Evolutionary conservation across 139 green algal species (phyloP).

Genomic region (Deuterostichococcus epilithicus): DNA sequence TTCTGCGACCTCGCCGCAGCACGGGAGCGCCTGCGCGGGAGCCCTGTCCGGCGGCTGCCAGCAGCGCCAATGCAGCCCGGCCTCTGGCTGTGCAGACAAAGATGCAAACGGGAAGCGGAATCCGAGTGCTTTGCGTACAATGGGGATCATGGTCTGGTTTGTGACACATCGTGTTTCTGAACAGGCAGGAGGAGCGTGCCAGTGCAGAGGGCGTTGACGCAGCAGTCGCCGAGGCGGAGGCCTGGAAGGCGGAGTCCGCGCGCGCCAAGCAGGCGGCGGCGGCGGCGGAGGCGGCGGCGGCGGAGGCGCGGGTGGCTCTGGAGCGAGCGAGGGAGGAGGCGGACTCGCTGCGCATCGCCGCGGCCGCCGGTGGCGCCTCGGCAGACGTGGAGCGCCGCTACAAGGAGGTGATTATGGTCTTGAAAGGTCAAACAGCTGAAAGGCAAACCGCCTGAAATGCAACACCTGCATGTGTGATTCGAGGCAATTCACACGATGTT

Average conservation of each 20-base stretch:
- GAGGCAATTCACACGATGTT: too few species aligned
- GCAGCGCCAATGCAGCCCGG: too few species aligned
- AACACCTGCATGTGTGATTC: too few species aligned
- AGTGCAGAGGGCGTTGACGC: background rate
- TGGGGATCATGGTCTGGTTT: too few species aligned
- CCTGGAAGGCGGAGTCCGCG: constrained; percentile 5
- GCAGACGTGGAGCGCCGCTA: constrained; percentile 45
- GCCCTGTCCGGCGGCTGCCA: too few species aligned
- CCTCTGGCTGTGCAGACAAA: background rate
- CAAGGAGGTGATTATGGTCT: constrained; percentile 24
- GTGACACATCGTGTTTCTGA: too few species aligned
- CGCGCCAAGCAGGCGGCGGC: constrained; percentile 10
- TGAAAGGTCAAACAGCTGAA: too few species aligned
- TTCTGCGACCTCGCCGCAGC: too few species aligned
- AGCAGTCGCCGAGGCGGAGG: background rate
- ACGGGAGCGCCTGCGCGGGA: too few species aligned
- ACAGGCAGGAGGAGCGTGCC: background rate
- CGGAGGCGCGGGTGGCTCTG: constrained; percentile 10
- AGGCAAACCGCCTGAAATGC: too few species aligned
- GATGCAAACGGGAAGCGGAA: too few species aligned
- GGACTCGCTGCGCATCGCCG: constrained; percentile 24
- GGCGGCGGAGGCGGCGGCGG: constrained; percentile 6
- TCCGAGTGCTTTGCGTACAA: too few species aligned
- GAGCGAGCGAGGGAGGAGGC: constrained; percentile 26
- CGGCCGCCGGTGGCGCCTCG: constrained; percentile 22